Base-by-base conservation (phyloP, 2,329 filamentous ascomycete species). In the Cytospora schulzeri region DNA sequence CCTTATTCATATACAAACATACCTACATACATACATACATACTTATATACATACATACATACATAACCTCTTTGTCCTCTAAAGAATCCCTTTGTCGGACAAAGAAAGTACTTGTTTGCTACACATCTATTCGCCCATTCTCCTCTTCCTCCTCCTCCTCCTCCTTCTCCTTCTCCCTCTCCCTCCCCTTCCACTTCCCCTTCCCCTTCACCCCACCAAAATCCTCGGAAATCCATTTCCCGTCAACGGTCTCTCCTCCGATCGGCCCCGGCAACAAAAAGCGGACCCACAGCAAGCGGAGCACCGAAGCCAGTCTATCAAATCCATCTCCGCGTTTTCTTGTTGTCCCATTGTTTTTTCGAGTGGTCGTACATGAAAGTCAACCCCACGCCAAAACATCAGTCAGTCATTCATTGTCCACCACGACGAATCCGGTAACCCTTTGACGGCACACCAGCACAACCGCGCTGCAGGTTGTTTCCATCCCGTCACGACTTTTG, bases 201-300 rank as follows among this genome's bases (percentile, higher is more conserved):
- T 28, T 19, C 50, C n/a, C 19, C 35, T 58, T 41, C 41, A n/a
- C 41, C 57, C 52, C n/a, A 31, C 63, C n/a, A 31, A 4, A 31
- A 31, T 31, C 54, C n/a, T n/a, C 59, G 48, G 22, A 38, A n/a
- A 48, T 51, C 57, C 54, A 62, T 48, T 62, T 45, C 52, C 45
- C 59, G 45, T 35, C 33, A 35, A 35, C 33, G 12, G 33, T 56
- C 26, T 29, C 57, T 35, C 53, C 26, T 53, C 58, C 59, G 54
- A 65, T 55, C 63, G 55, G 35, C 48, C 29, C 63, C 35, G 63
- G 59, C 41, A 58, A n/a, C n/a, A n/a, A n/a, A 50, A 53, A 17
- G 29, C 53, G 35, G 51, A 51, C 28, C 31, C 48, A 17, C 26
- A 45, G 29, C 35, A 48, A 48, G 33, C 45, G 57, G 57, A 53